Evolutionary conservation across 2,329 filamentous ascomycete species (phyloP), one percentile per base, ranked within the genome.

Genomic region (Diaporthe ilicicola): DNA sequence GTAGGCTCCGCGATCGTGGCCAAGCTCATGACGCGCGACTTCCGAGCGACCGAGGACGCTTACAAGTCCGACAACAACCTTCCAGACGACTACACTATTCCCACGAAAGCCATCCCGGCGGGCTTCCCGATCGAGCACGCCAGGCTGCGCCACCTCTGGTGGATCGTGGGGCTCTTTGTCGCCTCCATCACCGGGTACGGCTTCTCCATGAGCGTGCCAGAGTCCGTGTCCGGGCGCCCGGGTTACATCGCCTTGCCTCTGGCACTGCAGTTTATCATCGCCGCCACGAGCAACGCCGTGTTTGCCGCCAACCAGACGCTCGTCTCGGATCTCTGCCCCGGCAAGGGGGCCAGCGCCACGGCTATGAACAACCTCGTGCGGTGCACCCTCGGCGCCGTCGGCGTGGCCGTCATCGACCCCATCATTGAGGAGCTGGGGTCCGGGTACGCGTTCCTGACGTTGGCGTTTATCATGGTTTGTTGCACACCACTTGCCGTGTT

Each of bases 121-220:
- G 80, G 84, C 62, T 86, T 86, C 66, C 82, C 82, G 1, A 81
- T 86, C 70, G 84, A 84, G 72, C 77, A 77, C 15, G 79, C 81
- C 4, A 78, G 82, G 0, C 78, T 85, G 27, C 77, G 78, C n/a
- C 79, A 81, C 64, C 77, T 83, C 7, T 82, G 81, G 46, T 83
- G 80, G 79, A 78, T 84, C 70, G 78, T 78, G 9, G 73, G 75
- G 1, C 56, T 81, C 3, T 83, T 86, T 72, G 76, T 80, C 4
- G 67, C 79, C 3, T 75, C 77, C 24, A 79, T 79, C 0, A 79
- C 74, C 8, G 73, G 75, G 8, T 83, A 85, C 56, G 82, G 81
- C 8, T 76, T 80, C 39, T 78, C 81, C 2, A 42, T 62, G 10
- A 32, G 42, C 27, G 74, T 81, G 1, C 69, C 74, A 53, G 72